Percentiles rank a stretch among this genome's conserved stretches.
Evolutionary conservation across 2,329 filamentous ascomycete species (phyloP).

Genomic region (Didymosphaeria variabile): DNA sequence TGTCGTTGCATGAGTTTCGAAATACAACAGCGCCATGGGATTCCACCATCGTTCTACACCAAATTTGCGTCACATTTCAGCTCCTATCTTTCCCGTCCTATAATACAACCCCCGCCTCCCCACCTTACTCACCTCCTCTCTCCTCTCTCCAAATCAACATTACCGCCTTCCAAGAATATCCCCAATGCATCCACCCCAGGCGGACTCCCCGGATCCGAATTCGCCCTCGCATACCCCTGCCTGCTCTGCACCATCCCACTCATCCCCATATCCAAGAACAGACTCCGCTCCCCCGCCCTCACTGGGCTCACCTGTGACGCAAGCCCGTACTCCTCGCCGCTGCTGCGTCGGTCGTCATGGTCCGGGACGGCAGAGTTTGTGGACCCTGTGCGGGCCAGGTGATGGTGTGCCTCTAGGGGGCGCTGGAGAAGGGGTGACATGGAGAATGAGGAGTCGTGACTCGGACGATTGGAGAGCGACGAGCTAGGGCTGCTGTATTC

Average conservation of each 20-base stretch:
- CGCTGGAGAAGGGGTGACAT: conserved; percentile 18
- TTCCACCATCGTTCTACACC: background rate
- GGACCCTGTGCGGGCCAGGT: conserved; percentile 11
- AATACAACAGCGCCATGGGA: too few species aligned
- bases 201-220: conserved; percentile 24
- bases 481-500: background rate
- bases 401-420: conserved; percentile 21
- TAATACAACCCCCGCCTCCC: background rate
- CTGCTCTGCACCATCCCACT: conserved; percentile 18
- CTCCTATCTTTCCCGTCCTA: background rate
- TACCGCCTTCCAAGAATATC: conserved; percentile 13
- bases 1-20: too few species aligned
- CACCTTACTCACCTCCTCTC: background rate
- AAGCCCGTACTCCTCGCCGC: conserved; percentile 3
- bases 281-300: background rate
- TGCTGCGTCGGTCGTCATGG: conserved; percentile 15
- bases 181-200: conserved; percentile 19
- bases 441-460: conserved; percentile 11
- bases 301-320: conserved; percentile 3
- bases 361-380: background rate
- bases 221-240: conserved; percentile 24
- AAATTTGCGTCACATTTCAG: background rate
- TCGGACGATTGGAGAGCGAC: background rate
- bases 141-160: conserved; percentile 20
- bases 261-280: conserved; percentile 14